Evolutionary conservation across 192 early-diverging fungal genomes (phyloP), one percentile per base, ranked within the genome.

Genomic region (Chytriomyces sp.): DNA sequence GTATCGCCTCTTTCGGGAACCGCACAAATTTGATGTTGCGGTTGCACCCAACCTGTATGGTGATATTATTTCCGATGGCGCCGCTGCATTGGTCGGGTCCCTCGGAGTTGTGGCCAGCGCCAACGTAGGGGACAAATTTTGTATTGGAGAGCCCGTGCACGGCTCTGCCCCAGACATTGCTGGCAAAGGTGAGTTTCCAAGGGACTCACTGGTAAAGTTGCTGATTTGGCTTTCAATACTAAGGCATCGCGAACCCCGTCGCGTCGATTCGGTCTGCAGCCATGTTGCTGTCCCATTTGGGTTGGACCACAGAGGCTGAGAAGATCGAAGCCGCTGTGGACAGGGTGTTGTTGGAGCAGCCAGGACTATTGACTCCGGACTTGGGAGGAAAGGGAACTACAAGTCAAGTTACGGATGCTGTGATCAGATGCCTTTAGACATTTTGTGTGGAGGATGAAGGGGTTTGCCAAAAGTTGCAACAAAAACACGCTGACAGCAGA

Each of bases 41-140:
- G 96, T 99, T 33, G 95, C 95, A 2, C 96, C 96, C 67, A 99
- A 99, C 85, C 78, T 99, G 74, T 99, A 97, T 73, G 96, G 96
- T 52, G 96, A 99, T 72, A 99, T 99, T 64, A 93, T 99, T 74
- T 92, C 90, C 77, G 96, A 99, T 77, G 96, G 94, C 37, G 96
- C 96, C 10, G 96, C 96, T 3, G 96, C 96, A 10, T 77, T 99
- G 33, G 96, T 97, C 2, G 96, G 96, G 19, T 93, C 91, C 67
- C 84, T 99, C 65, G 96, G 96, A 26, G 87, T 99, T 28, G 95
- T 99, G 28, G 95, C 95, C 54, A 92, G 92, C 66, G 94, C 96
- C 28, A 99, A 99, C 72, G 94, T 98, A 19, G 96, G 96, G 64
- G 95, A 98, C 80, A 86, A 63, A 62, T 97, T 99, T 88, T 94